These are phyloP conservation scores for Epichloe gansuensis DNA, from an alignment of 2,329 filamentous ascomycete genomes.

Conservation along the genomic window DNA sequence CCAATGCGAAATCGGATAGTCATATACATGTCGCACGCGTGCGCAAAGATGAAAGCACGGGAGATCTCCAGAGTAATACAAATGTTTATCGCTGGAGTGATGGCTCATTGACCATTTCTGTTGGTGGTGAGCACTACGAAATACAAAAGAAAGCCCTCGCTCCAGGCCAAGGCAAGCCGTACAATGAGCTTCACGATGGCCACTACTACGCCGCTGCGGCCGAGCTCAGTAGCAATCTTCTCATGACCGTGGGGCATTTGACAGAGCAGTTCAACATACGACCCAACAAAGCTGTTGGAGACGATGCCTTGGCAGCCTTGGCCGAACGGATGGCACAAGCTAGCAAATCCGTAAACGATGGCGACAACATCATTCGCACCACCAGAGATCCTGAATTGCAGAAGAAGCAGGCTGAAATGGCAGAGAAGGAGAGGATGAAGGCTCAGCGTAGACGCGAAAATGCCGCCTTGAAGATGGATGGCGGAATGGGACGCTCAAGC, in stretches of 20 bases:
- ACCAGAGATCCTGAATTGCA: constrained; percentile 64
- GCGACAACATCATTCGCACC: constrained; percentile 57
- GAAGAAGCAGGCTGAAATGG: constrained; percentile 59
- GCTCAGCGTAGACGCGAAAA: constrained; percentile 55
- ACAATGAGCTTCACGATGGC: constrained; percentile 56
- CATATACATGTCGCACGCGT: constrained; percentile 57
- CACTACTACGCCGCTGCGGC: constrained; percentile 68
- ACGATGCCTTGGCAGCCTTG: constrained; percentile 58
- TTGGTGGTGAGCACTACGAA: constrained; percentile 66
- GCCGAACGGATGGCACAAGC: constrained; percentile 55
- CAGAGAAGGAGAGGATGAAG: constrained; percentile 62
- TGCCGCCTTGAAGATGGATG: constrained; percentile 50
- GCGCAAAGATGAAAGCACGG: constrained; percentile 53
- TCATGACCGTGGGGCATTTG: constrained; percentile 65
- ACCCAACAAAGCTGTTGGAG: constrained; percentile 54
- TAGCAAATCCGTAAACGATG: constrained; percentile 41
- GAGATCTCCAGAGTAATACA: constrained; percentile 61
- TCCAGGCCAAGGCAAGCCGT: constrained; percentile 45
- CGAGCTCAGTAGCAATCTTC: constrained; percentile 52
- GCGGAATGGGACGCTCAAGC: constrained; percentile 38
- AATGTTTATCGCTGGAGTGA: constrained; percentile 69
- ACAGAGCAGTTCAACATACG: constrained; percentile 59
- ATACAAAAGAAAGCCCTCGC: constrained; percentile 59
- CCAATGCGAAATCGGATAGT: constrained; percentile 40
- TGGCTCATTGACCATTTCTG: constrained; percentile 62